Conservation (phyloP, 805 yeast genomes). For the Zygotorulaspora florentina region DNA sequence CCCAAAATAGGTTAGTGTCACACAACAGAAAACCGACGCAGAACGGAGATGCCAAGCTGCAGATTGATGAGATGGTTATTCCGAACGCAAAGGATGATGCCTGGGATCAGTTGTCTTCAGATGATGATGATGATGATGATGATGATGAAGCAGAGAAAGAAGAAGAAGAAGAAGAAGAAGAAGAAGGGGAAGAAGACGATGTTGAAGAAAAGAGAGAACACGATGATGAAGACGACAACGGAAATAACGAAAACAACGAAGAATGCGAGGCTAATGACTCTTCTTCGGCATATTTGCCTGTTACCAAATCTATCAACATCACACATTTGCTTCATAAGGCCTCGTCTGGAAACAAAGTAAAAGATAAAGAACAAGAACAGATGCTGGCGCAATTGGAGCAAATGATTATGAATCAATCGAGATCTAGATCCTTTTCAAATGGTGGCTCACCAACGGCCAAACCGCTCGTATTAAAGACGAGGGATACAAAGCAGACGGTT, state of each 20-base stretch:
- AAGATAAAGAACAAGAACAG: constrained; percentile 11
- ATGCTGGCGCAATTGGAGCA: constrained; percentile 21
- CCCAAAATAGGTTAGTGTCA: constrained; percentile 64
- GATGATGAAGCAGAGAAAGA: constrained; percentile 11
- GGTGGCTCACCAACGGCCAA: constrained; percentile 9
- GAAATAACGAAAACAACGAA: constrained; percentile 10
- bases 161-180: constrained; percentile 18
- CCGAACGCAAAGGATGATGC: constrained; percentile 43
- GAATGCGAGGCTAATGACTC: constrained; percentile 22
- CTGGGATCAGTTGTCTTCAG: constrained; percentile 45
- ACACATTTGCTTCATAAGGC: constrained; percentile 34
- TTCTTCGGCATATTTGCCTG: constrained; percentile 27
- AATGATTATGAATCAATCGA: constrained; percentile 22
- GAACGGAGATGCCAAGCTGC: constrained; percentile 43
- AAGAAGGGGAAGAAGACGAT: constrained; percentile 13
- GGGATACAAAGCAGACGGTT: constrained; percentile 30
- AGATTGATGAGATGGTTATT: constrained; percentile 71
- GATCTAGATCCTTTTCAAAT: constrained; percentile 16
- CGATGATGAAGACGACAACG: constrained; percentile 16
- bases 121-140: constrained; percentile 6
- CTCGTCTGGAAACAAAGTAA: constrained; percentile 13
- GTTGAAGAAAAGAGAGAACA: constrained; percentile 12
- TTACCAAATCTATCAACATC: constrained; percentile 35
- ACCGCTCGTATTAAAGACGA: constrained; percentile 15
- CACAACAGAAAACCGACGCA: constrained; percentile 52